Percentiles rank a stretch among this genome's conserved stretches.
Evolutionary conservation across 1,284 basidiomycete species (phyloP).

Genomic region (Malassezia yamatoensis): DNA sequence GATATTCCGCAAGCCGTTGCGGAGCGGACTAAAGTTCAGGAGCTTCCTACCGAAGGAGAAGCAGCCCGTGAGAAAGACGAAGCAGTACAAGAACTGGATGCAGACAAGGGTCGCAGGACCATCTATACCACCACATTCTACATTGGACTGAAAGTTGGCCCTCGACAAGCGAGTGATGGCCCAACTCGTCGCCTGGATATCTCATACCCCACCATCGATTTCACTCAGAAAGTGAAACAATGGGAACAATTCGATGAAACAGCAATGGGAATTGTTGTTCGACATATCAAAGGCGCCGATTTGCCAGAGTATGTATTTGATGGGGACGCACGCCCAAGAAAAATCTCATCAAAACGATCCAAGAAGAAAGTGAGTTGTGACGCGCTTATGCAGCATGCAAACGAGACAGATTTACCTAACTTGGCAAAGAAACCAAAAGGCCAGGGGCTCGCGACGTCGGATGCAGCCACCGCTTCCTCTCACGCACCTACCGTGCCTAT

Average conservation of each 20-base stretch:
- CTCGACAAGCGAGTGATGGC: constrained; percentile 62
- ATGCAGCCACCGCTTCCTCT: no score
- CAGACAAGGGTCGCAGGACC: constrained; percentile 55
- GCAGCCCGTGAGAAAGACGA: constrained; percentile 31
- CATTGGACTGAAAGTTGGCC: constrained; percentile 85
- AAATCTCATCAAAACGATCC: constrained; percentile 62
- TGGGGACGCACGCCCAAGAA: constrained; percentile 62
- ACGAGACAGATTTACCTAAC: neutral
- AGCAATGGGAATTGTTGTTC: constrained; percentile 86
- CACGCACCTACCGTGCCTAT: no score
- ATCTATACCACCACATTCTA: constrained; percentile 93
- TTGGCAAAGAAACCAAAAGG: constrained; percentile 5
- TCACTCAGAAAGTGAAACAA: constrained; percentile 83
- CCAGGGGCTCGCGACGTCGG: neutral
- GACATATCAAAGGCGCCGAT: constrained; percentile 77
- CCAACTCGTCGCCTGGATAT: constrained; percentile 69
- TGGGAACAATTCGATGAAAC: constrained; percentile 93
- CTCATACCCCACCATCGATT: constrained; percentile 90
- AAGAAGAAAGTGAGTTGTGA: constrained; percentile 49
- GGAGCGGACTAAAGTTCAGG: constrained; percentile 31
- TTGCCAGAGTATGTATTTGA: constrained; percentile 73
- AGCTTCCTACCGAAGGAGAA: constrained; percentile 32
- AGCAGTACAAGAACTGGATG: constrained; percentile 19
- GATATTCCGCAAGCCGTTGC: constrained; percentile 41
- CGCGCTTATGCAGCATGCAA: neutral